Base-by-base conservation (phyloP, 176 grass and related monocot genomes). In the Eremochloa ophiuroides region DNA sequence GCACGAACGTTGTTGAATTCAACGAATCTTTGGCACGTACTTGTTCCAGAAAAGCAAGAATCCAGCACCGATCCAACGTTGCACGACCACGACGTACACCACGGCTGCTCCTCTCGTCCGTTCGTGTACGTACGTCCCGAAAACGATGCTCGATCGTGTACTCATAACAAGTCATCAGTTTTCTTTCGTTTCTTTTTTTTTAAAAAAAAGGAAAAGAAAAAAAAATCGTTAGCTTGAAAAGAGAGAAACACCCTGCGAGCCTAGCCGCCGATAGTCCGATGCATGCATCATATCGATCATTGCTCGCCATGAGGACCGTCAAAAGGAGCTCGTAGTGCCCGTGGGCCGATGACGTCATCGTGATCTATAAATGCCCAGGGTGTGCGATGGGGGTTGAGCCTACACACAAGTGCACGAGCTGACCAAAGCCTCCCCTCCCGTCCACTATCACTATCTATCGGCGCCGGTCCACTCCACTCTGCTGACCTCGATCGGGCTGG, bases 291-390 rank as follows among this genome's bases (percentile, higher is more conserved):
- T n/a, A n/a, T n/a, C n/a, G n/a, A n/a, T 43, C 34, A 77, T 78
- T 77, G 56, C 64, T 79, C 33, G 31, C 59, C 13, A 56, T 63
- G 65, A 41, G 59, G 56, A 65, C 27, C 37, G 38, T 41, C 8
- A 30, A 74, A 82, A 63, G 34, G 17, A 33, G 17, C 1, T 22
- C 6, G 25, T 10, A 29, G 55, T 59, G 64, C 1, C 25, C n/a
- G 5, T 23, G 71, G 20, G 55, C 5, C 2, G 56, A 7, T 82
- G 83, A 77, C 78, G 72, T 72, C 87, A 77, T 6, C 28, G 6
- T 23, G 34, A 39, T 66, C 10, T 89, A 85, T 89, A 89, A 85
- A 82, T 17, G 71, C 46, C 3, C 44, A 59, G 23, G 65, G n/a
- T 73, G 43, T 47, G 65, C 43, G 27, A 73, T 18, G 20, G 44